Evolutionary conservation across 2,329 filamentous ascomycete species (phyloP).

Genomic region (Fusarium sambucinum): DNA sequence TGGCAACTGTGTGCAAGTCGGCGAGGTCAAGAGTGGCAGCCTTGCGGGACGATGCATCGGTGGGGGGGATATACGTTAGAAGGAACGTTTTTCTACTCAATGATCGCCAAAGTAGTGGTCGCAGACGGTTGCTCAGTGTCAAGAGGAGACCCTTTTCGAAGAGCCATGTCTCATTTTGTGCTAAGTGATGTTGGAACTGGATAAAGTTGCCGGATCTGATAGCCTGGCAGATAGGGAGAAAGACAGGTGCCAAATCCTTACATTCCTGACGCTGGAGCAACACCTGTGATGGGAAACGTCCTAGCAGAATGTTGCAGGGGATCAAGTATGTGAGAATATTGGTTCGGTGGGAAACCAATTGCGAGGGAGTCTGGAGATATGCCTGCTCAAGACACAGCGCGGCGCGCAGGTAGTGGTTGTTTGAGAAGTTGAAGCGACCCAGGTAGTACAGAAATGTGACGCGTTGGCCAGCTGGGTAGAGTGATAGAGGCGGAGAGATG

Average conservation of each 20-base stretch:
- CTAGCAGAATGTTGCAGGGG: slow-evolving; percentile 84
- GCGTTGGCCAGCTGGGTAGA: slow-evolving; percentile 87
- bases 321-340: slow-evolving; percentile 88
- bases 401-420: slow-evolving; percentile 84
- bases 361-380: slow-evolving; percentile 74
- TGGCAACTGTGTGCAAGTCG: slow-evolving; percentile 73
- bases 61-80: slow-evolving; percentile 78
- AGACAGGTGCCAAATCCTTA: slow-evolving; percentile 72
- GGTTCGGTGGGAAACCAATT: slow-evolving; percentile 78
- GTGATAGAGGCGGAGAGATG: slow-evolving; percentile 81
- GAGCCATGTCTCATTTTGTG: slow-evolving; percentile 76
- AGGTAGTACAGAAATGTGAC: slow-evolving; percentile 96
- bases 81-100: slow-evolving; percentile 83
- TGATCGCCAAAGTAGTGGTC: slow-evolving; percentile 86
- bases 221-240: slow-evolving; percentile 78
- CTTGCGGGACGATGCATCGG: slow-evolving; percentile 65
- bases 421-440: slow-evolving; percentile 88
- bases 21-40: slow-evolving; percentile 81
- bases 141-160: slow-evolving; percentile 80
- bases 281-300: slow-evolving; percentile 77
- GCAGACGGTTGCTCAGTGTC: slow-evolving; percentile 79
- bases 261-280: slow-evolving; percentile 76
- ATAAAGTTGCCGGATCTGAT: slow-evolving; percentile 81
- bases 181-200: slow-evolving; percentile 77
- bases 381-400: slow-evolving; percentile 80